These are phyloP conservation scores for Ichthyophthirius multifiliis DNA, from an alignment of 169 alveolate genomes.

Conservation along the genomic window DNA sequence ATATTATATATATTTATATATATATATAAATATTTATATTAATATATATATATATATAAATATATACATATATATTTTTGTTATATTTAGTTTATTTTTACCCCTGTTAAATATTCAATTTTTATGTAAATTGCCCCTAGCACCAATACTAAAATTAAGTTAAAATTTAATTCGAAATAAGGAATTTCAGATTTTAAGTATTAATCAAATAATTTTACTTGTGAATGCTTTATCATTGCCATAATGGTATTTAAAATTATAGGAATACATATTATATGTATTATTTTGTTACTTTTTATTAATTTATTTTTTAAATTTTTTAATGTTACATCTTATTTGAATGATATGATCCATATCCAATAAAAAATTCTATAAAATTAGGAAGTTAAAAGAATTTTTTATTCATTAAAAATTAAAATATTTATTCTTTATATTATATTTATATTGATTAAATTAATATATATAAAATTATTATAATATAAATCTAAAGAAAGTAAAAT, in stretches of 20 bases:
- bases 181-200: neutral
- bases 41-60: too few relatives aligned
- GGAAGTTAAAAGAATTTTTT: too few relatives aligned
- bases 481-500: too few relatives aligned
- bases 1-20: too few relatives aligned
- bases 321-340: neutral
- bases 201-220: neutral
- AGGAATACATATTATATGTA: constrained; percentile 47
- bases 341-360: constrained; percentile 18
- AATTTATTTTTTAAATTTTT: neutral
- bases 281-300: constrained; percentile 14
- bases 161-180: neutral
- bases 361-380: constrained; percentile 12
- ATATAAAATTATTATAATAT: too few relatives aligned
- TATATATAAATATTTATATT: too few relatives aligned
- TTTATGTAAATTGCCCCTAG: neutral
- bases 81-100: too few relatives aligned
- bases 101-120: constrained; percentile 21
- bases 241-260: constrained; percentile 7
- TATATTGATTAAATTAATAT: too few relatives aligned
- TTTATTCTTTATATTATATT: too few relatives aligned
- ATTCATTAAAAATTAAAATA: too few relatives aligned
- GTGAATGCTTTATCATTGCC: constrained; percentile 8
- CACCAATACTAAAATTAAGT: neutral
- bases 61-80: too few relatives aligned